Conservation (phyloP, 1,284 basidiomycete species). For the Ceratorhiza oryzae-sativae region DNA sequence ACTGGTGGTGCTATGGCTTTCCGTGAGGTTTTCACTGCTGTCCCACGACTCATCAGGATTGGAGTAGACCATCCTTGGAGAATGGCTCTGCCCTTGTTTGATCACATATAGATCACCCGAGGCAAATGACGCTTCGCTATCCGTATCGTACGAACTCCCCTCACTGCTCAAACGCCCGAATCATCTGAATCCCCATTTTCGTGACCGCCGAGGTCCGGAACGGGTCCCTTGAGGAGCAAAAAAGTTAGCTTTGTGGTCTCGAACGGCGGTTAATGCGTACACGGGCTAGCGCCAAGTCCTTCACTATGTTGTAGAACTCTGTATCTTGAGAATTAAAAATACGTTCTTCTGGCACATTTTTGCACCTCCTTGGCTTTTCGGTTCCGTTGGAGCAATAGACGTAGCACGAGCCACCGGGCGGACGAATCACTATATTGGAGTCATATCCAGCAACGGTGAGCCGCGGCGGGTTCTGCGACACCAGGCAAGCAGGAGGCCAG, state of each 20-base stretch:
- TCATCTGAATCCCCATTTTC: neutral
- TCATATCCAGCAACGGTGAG: neutral
- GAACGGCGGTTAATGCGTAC: neutral
- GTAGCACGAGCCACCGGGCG: neutral
- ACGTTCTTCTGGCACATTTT: neutral
- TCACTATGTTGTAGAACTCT: neutral
- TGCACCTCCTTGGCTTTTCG: neutral
- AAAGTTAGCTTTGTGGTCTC: neutral
- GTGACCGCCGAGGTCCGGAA: neutral
- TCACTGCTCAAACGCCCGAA: neutral
- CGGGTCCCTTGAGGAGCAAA: neutral
- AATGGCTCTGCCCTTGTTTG: no score
- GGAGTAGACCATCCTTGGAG: no score
- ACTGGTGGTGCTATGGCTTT: neutral
- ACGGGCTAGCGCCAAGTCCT: neutral
- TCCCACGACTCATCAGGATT: neutral
- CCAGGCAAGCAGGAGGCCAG: neutral
- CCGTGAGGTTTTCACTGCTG: no score
- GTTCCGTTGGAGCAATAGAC: neutral
- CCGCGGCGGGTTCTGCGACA: neutral
- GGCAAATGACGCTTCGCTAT: neutral
- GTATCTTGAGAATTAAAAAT: neutral
- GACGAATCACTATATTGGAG: neutral
- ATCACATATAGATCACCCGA: neutral
- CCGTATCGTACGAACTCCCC: neutral